Evolutionary conservation across 2,329 filamentous ascomycete genomes (phyloP), one percentile per base, ranked within the genome.

Genomic region (Cytospora leucostoma): DNA sequence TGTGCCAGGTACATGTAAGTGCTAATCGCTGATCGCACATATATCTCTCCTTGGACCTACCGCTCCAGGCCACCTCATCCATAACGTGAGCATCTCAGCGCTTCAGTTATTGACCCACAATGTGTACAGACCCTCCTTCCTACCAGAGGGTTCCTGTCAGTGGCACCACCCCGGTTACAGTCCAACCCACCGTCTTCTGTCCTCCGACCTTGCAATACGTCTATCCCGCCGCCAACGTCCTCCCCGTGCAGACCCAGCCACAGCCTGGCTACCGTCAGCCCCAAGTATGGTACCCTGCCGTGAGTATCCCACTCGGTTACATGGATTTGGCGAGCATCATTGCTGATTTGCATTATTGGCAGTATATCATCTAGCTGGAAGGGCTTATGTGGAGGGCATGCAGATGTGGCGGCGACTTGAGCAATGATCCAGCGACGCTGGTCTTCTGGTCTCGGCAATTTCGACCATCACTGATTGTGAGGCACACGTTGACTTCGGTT

Each of bases 241-340:
- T 37, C 10, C n/a, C 58, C 17, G 11, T 17, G 6, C 51, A 55
- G 19, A 19, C 38, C 1, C 52, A 54, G 33, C 33, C 34, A 37
- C 35, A 37, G 17, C n/a, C 32, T 3, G 6, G 13, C 11, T 34
- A 57, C 15, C 62, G 40, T 6, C 37, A 53, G 11, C 62, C 58
- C 15, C 33, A 53, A 6, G 11, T 64, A 5, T 64, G 59, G 57
- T 61, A 61, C 32, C 62, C 44, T 21, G 62, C 58, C 15, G 62
- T 56, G 32, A 17, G 58, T 10, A 10, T 8, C 12, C 13, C 13
- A 19, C 21, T n/a, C 13, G n/a, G 8, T 7, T 12, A 4, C 4
- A 13, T 32, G 1, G 4, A 7, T 5, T 32, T 6, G 17, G 37
- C 33, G 7, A 12, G 8, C 8, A 17, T 13, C 3, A 11, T 10